Evolutionary conservation across 805 yeast species (phyloP), one percentile per base, ranked within the genome.

Genomic region (Isabelozyma heimii): DNA sequence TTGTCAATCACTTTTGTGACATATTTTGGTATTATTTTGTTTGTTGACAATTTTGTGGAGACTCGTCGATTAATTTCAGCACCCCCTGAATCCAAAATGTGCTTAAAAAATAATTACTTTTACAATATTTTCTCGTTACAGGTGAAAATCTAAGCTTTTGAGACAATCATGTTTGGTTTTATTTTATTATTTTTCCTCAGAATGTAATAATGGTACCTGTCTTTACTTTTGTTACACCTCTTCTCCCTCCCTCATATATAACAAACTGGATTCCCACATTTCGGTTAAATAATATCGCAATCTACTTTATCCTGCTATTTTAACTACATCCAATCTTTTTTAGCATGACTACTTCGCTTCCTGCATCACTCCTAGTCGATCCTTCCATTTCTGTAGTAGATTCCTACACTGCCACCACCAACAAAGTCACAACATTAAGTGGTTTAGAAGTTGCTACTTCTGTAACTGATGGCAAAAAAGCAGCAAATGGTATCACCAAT

Each of bases 391-490:
- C 47, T 9, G 39, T 26, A 12, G 37, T 46, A 8, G 27, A 39
- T 27, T 40, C 37, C 12, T 24, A 12, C 20, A 27, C 27, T 17
- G 45, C 35, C 15, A 8, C 42, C 13, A 37, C 35, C 16, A 20
- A 20, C 24, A 42, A 17, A 13, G 47, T 39, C 14, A 26, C 45
- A 7, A n/a, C 37, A 2, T 28, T 47, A 9, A 37, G 35, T 37
- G 40, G 42, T 15, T 24, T 47, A 13, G 30, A 33, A 15, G 9
- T 37, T 10, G 49, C 43, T 26, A 47, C 49, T 16, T 47, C 49
- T 17, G 45, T 47, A 12, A 27, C 46, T 8, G 35, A 9, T 8
- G 17, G 24, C 2, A 47, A 47, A 16, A 30, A 33, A 9, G 15
- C 20, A 10, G 38, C 20, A 14, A 26, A 35, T 16, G 49, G 20